phyloP scores from a whole-genome alignment of 106 monocot genomes.

The Triglochin maritima region DNA sequence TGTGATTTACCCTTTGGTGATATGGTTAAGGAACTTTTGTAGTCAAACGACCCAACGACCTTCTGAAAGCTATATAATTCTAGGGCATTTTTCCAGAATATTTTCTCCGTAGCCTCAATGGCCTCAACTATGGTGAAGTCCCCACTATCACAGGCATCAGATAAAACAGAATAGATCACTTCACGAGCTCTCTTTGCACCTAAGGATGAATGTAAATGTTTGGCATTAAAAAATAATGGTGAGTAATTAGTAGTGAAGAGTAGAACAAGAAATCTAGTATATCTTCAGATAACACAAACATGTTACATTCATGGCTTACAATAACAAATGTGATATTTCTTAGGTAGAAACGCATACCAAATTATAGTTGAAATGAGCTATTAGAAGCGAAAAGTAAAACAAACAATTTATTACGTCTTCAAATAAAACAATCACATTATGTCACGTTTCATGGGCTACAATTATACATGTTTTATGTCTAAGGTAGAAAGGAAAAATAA shows the following conservation, averaged over 20 bases:
- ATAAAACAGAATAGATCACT: constrained; percentile 58
- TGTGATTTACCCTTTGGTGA: background rate
- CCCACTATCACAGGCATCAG: constrained; percentile 73
- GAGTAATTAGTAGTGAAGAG: background rate
- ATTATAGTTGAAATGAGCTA: no score
- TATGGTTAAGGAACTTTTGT: background rate
- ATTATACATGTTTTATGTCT: no score
- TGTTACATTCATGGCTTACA: no score
- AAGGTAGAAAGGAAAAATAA: no score
- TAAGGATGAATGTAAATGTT: constrained; percentile 13
- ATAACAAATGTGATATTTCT: no score
- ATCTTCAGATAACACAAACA: background rate
- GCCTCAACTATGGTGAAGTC: constrained; percentile 81
- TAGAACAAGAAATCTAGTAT: background rate
- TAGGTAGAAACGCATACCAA: no score
- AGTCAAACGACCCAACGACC: constrained; percentile 30
- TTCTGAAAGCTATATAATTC: constrained; percentile 50
- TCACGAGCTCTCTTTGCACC: constrained; percentile 82
- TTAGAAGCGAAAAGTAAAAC: no score
- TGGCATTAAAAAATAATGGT: background rate
- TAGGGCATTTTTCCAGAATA: constrained; percentile 68
- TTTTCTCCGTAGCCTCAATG: constrained; percentile 56
- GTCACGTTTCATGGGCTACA: no score
- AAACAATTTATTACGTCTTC: no score
- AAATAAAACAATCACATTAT: no score